These are phyloP conservation scores for Auxenochlorella pyrenoidosa DNA, from an alignment of 139 green algal species.

Conservation along the genomic window DNA sequence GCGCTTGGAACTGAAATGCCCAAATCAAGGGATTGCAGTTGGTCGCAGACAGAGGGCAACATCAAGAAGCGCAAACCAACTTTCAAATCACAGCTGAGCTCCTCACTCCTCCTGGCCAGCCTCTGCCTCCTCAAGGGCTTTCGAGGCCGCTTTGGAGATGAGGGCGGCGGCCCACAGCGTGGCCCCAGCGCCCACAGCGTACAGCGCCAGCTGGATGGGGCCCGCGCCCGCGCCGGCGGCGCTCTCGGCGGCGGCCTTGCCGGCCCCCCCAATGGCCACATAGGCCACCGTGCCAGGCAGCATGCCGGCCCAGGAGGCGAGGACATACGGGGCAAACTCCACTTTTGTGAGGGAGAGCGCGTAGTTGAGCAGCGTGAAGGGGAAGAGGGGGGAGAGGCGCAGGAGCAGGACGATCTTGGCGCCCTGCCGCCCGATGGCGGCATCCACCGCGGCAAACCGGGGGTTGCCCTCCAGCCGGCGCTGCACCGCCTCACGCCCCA, in stretches of 20 bases:
- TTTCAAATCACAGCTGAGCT: too few species aligned
- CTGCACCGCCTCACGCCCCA: conserved; percentile 66
- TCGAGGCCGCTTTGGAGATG: conserved; percentile 58
- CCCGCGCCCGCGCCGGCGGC: conserved; percentile 45
- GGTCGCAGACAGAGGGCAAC: too few species aligned
- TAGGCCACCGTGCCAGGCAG: conserved; percentile 86
- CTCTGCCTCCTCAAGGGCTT: conserved; percentile 53
- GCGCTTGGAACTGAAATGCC: too few species aligned
- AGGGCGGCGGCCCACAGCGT: conserved; percentile 66
- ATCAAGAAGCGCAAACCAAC: too few species aligned
- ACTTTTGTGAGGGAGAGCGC: conserved; percentile 68
- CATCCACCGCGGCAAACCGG: conserved; percentile 60
- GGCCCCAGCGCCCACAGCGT: conserved; percentile 64
- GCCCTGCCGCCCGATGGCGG: conserved; percentile 57
- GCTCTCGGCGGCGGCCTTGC: conserved; percentile 57
- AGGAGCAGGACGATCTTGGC: conserved; percentile 78
- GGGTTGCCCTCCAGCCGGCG: conserved; percentile 38
- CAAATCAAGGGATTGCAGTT: too few species aligned
- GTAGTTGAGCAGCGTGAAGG: conserved; percentile 85
- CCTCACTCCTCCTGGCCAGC: too few species aligned
- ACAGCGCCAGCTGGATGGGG: conserved; percentile 56
- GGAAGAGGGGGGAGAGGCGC: conserved; percentile 76
- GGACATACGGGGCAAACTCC: conserved; percentile 63
- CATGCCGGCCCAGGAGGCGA: conserved; percentile 83
- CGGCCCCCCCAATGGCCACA: conserved; percentile 72